Base-by-base conservation (phyloP, 2,329 filamentous ascomycete genomes). In the Scopulariopsis brevicaulis region DNA sequence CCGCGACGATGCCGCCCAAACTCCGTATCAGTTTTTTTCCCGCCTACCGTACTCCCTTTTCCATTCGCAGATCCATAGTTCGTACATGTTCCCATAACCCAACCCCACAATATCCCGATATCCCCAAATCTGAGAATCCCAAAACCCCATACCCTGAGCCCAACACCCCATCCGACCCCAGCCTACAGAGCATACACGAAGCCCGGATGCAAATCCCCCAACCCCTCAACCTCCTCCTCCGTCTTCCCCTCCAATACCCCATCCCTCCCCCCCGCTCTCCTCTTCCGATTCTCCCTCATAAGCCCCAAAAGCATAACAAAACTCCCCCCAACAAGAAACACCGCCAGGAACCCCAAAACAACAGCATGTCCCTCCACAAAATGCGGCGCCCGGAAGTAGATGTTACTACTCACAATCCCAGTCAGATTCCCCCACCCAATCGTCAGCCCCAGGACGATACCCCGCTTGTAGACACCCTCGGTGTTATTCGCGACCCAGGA, bases 401-500 rank as follows among this genome's bases (percentile, higher is more conserved):
- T 86, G 65, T 90, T 90, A 51, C 74, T 77, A 15, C 73, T 76
- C 35, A 90, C 83, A 7, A 89, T 79, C 15, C 87, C 87, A 63
- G 89, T 89, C 18, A 90, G 71, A 62, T 91, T 90, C 10, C 87
- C 87, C 84, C 85, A 89, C 3, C 82, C 87, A 52, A 90, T 88
- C n/a, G 90, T 82, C 63, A 90, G 80, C 0, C 87, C 87, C 0
- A 90, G 68, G 0, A 85, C 84, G 34, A 90, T 80, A 25, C 87
- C 87, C n/a, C 87, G 79, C 68, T 90, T 90, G 66, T 68, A 60
- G 0, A 66, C 68, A 0, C 68, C 68, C 66, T 90, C 86, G 11
- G 82, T 78, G 59, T 90, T 90, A 67, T 90, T 90, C 54, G 79
- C 78, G 0, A 79, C 74, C 87, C 87, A 90, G 0, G 83, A 80